Percentiles rank a stretch among this genome's conserved stretches.
These are phyloP conservation scores for Pseudohalonectria lignicola DNA, from an alignment of 2,329 filamentous ascomycete genomes.

Conservation along the genomic window DNA sequence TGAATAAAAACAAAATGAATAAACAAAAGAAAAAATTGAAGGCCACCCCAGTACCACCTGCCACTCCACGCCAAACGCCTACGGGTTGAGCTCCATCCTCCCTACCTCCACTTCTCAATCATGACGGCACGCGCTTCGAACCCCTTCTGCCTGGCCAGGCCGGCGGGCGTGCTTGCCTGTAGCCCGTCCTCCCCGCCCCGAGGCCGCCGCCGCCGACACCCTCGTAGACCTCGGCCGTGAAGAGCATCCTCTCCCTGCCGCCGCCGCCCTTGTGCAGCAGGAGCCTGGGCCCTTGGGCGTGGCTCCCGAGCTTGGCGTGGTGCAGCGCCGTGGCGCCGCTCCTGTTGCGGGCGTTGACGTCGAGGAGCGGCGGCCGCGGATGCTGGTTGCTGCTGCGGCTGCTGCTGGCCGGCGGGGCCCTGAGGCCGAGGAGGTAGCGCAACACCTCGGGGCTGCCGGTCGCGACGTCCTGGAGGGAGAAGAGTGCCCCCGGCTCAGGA, in stretches of 20 bases:
- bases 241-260: slow-evolving; percentile 8
- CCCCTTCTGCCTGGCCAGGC: slow-evolving; percentile 12
- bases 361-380: slow-evolving; percentile 4
- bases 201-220: slow-evolving; percentile 5
- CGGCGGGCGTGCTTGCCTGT: slow-evolving; percentile 13
- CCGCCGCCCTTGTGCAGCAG: slow-evolving; percentile 11
- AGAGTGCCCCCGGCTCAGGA: slow-evolving; percentile 10
- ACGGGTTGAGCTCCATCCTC: too few species aligned
- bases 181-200: slow-evolving; percentile 9
- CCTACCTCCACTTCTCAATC: background rate
- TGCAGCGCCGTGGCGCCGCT: slow-evolving; percentile 15
- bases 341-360: slow-evolving; percentile 12
- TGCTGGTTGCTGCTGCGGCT: background rate
- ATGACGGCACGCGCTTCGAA: background rate
- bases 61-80: too few species aligned
- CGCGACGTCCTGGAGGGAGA: slow-evolving; percentile 11
- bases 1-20: too few species aligned
- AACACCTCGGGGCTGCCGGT: slow-evolving; percentile 8
- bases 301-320: slow-evolving; percentile 8
- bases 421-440: slow-evolving; percentile 9
- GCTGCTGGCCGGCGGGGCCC: background rate
- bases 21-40: too few species aligned
- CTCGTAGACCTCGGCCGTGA: slow-evolving; percentile 10
- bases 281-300: slow-evolving; percentile 4
- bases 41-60: too few species aligned